Conservation (phyloP, 164 flowering plant species). For the Vitis amurensis region DNA sequence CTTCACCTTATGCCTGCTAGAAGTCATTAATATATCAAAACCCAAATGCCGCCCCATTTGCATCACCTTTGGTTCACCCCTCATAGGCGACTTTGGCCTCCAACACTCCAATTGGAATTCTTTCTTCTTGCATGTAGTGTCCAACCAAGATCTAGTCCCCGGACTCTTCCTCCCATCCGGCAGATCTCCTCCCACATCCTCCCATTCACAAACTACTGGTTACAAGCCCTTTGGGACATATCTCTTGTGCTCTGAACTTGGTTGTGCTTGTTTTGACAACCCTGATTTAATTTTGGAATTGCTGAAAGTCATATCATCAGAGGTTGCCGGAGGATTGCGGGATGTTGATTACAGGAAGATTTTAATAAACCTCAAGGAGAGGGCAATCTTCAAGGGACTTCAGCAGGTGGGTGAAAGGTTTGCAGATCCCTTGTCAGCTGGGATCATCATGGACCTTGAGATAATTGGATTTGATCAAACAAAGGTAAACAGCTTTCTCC, state of each 20-base stretch:
- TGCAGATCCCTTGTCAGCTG: conserved; percentile 14
- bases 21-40: conserved; percentile 9
- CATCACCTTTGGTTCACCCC: conserved; percentile 52
- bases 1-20: conserved; percentile 46
- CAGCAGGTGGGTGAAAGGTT: neutral
- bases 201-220: neutral
- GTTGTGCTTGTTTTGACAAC: conserved; percentile 36
- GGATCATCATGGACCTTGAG: conserved; percentile 26
- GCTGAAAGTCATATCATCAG: no score
- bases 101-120: conserved; percentile 32
- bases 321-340: neutral
- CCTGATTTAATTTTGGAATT: conserved; percentile 23
- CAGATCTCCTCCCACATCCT: neutral
- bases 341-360: conserved; percentile 17
- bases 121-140: conserved; percentile 40
- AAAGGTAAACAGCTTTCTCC: conserved; percentile 14
- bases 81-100: conserved; percentile 37
- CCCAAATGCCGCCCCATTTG: conserved; percentile 34
- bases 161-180: conserved; percentile 9
- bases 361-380: conserved; percentile 14
- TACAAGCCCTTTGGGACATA: conserved; percentile 52
- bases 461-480: conserved; percentile 21
- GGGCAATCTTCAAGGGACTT: conserved; percentile 6
- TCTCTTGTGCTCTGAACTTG: conserved; percentile 35
- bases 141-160: conserved; percentile 29